These are phyloP conservation scores for Xylaria sp. DNA, from an alignment of 2,329 filamentous ascomycete genomes.

Conservation along the genomic window DNA sequence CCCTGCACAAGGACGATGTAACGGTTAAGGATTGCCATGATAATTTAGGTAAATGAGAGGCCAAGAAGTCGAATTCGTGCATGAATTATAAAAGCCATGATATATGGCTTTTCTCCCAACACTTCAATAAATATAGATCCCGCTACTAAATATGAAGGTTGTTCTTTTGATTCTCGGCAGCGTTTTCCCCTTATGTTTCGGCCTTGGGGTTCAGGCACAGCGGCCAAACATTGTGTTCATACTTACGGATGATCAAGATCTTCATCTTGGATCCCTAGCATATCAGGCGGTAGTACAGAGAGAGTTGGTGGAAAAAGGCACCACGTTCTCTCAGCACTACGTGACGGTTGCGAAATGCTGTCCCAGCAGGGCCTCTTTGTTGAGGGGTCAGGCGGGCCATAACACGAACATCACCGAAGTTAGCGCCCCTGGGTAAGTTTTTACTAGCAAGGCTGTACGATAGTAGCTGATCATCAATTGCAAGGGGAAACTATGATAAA, in stretches of 20 bases:
- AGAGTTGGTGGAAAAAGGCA: slow-evolving; percentile 26
- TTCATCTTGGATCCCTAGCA: slow-evolving; percentile 29
- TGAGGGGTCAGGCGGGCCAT: slow-evolving; percentile 35
- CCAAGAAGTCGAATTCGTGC: background rate
- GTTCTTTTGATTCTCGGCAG: background rate
- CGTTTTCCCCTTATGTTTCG: slow-evolving; percentile 7
- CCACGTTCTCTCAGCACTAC: slow-evolving; percentile 30
- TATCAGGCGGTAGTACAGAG: slow-evolving; percentile 15
- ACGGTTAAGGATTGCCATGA: slow-evolving; percentile 1
- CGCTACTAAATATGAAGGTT: background rate
- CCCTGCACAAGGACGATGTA: slow-evolving; percentile 18
- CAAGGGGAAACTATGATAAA: slow-evolving; percentile 54
- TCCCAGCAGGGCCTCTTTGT: slow-evolving; percentile 30
- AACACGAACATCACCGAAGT: slow-evolving; percentile 49
- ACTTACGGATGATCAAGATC: slow-evolving; percentile 35
- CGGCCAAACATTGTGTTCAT: slow-evolving; percentile 34
- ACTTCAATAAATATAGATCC: background rate
- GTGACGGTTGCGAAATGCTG: slow-evolving; percentile 33
- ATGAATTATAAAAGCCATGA: background rate
- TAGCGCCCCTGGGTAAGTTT: slow-evolving; percentile 47
- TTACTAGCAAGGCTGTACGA: background rate
- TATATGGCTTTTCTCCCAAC: background rate
- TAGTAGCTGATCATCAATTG: slow-evolving; percentile 1
- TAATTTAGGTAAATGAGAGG: background rate
- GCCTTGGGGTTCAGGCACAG: slow-evolving; percentile 11